These are phyloP conservation scores for Bathelium albidoporum DNA, from an alignment of 495 filamentous ascomycete genomes.

Conservation along the genomic window DNA sequence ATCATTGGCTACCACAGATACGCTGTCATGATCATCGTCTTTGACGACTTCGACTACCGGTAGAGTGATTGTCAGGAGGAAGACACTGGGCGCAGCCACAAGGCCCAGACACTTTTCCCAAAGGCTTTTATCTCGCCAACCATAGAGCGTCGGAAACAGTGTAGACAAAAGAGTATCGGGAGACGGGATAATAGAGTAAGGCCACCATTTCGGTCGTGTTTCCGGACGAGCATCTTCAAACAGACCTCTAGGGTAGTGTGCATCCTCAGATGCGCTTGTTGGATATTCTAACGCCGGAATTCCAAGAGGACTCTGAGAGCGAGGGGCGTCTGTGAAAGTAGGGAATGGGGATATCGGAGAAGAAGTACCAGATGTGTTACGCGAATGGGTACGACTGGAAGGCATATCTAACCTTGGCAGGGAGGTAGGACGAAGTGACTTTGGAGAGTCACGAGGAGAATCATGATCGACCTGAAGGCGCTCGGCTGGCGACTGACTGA, in stretches of 20 bases:
- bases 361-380: not conserved
- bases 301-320: slow-evolving; percentile 23
- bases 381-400: not conserved
- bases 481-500: slow-evolving; percentile 24
- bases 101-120: slow-evolving; percentile 71
- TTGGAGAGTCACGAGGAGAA: not conserved
- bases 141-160: slow-evolving; percentile 78
- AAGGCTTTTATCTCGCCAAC: slow-evolving; percentile 63
- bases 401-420: slow-evolving; percentile 23
- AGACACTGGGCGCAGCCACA: slow-evolving; percentile 76
- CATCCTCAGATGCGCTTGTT: slow-evolving; percentile 40
- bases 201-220: slow-evolving; percentile 50
- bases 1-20: not conserved
- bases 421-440: slow-evolving; percentile 31
- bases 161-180: slow-evolving; percentile 60
- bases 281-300: slow-evolving; percentile 14
- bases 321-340: slow-evolving; percentile 26
- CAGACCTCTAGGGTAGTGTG: slow-evolving; percentile 24
- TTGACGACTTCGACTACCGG: slow-evolving; percentile 70
- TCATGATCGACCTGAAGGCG: slow-evolving; percentile 18
- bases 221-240: slow-evolving; percentile 10
- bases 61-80: slow-evolving; percentile 83
- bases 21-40: slow-evolving; percentile 37
- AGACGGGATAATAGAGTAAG: slow-evolving; percentile 56
- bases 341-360: slow-evolving; percentile 40